Conservation (phyloP, 331 rosid species). For the Rhamnella rubrinervis region DNA sequence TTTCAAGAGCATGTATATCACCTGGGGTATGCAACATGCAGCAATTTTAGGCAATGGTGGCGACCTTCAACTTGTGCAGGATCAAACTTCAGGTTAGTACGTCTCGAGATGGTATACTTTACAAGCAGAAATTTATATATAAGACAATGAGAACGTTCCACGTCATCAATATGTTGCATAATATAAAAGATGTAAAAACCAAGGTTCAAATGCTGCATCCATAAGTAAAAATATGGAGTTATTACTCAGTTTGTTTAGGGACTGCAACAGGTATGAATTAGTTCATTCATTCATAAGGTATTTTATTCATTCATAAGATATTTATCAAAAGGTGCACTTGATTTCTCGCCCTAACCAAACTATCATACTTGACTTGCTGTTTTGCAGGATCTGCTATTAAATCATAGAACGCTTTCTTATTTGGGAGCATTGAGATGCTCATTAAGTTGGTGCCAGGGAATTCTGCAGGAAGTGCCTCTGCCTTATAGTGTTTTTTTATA, state of each 20-base stretch:
- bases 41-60: constrained; percentile 44
- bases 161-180: no score
- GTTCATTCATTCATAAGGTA: background rate
- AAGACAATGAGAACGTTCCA: no score
- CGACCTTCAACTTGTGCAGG: constrained; percentile 67
- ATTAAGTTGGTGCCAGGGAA: constrained; percentile 69
- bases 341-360: no score
- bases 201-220: background rate
- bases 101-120: background rate
- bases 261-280: background rate
- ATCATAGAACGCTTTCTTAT: constrained; percentile 64
- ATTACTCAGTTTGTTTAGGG: no score
- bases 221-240: background rate
- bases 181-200: no score
- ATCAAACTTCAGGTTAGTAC: constrained; percentile 58
- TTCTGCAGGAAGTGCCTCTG: constrained; percentile 57
- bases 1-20: constrained; percentile 57
- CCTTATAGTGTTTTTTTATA: no score
- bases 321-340: no score
- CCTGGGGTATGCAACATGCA: constrained; percentile 60
- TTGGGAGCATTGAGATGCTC: constrained; percentile 66
- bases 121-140: background rate
- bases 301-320: background rate
- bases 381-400: constrained; percentile 71
- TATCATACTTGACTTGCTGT: background rate